These are phyloP conservation scores for Cephaloascus albidus DNA, from an alignment of 805 yeast genomes.

Conservation along the genomic window DNA sequence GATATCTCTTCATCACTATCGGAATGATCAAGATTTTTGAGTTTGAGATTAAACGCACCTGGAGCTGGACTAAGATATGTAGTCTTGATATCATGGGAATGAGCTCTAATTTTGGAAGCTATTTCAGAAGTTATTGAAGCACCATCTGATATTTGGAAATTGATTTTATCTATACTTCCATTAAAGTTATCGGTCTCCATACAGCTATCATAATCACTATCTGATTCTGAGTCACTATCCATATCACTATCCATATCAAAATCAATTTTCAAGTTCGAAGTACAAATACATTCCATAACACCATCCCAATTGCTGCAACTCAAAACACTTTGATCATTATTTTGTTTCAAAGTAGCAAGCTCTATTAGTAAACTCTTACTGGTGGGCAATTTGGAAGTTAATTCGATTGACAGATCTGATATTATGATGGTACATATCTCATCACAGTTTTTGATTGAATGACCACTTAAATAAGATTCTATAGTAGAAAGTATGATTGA, in stretches of 20 bases:
- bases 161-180: neutral
- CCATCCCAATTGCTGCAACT: neutral
- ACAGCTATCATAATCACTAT: neutral
- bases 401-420: neutral
- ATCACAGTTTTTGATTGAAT: neutral
- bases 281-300: neutral
- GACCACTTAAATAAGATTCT: neutral
- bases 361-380: neutral
- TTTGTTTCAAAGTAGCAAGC: neutral
- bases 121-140: neutral
- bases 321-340: neutral
- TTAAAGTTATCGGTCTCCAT: constrained; percentile 3
- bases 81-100: neutral
- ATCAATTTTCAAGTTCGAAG: neutral
- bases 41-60: no score
- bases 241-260: neutral
- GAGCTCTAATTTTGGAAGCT: neutral
- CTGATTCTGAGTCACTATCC: neutral
- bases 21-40: neutral
- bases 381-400: neutral
- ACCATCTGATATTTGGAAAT: no score
- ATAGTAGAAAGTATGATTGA: neutral
- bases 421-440: neutral
- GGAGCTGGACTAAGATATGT: neutral
- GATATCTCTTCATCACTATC: neutral